phyloP scores from a whole-genome alignment of 345 rosid genomes.

The Aethionema arabicum region DNA sequence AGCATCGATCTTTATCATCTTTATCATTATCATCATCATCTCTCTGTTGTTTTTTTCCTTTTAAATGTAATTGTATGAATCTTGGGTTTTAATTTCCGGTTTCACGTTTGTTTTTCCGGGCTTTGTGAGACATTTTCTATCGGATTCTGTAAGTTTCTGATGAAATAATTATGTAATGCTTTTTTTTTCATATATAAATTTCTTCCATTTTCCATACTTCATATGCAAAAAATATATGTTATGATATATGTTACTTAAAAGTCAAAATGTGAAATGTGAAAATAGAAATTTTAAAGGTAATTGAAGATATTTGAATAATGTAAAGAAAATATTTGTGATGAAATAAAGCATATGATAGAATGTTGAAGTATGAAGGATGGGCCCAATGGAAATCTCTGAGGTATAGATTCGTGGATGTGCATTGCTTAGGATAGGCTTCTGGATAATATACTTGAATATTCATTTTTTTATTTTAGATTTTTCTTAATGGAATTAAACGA shows the following conservation, averaged over 20 bases:
- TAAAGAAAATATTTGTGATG: neutral
- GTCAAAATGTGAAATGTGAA: neutral
- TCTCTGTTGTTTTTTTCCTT: slow-evolving; percentile 4
- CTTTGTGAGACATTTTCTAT: slow-evolving; percentile 33
- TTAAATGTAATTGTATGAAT: neutral
- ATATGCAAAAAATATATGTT: too few species aligned
- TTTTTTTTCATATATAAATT: neutral
- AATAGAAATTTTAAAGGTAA: neutral
- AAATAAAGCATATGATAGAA: neutral
- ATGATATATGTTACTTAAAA: too few species aligned
- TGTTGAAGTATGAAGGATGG: slow-evolving; percentile 24
- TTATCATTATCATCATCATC: too few species aligned
- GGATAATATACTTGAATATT: slow-evolving; percentile 29
- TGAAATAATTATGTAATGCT: slow-evolving; percentile 36
- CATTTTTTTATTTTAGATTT: neutral
- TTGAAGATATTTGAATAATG: neutral
- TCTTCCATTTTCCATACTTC: slow-evolving; percentile 6
- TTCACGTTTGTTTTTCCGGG: slow-evolving; percentile 34
- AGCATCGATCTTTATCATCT: too few species aligned
- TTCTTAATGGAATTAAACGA: neutral
- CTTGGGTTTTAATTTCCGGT: slow-evolving; percentile 33
- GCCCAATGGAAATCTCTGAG: slow-evolving; percentile 31
- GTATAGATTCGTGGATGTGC: slow-evolving; percentile 27
- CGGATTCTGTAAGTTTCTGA: slow-evolving; percentile 31
- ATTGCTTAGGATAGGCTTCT: slow-evolving; percentile 27